Conservation (phyloP, 257 asterid species). For the Solanum megistacrolobum region DNA sequence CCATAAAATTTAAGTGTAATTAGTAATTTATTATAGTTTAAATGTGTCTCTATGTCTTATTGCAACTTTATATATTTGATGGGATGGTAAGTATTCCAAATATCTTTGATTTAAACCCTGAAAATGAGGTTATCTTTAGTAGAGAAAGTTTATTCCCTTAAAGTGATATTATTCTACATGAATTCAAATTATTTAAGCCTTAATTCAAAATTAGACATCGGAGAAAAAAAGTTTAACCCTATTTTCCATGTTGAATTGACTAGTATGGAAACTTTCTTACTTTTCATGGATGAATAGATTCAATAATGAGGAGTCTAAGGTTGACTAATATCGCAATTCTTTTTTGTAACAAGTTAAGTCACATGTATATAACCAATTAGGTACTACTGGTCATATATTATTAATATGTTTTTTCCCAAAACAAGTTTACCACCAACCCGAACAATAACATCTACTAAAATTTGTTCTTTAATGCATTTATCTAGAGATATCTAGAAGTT, state of each 20-base stretch:
- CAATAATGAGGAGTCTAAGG: not conserved
- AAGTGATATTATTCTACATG: not conserved
- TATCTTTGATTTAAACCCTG: accelerated
- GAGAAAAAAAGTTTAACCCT: not conserved
- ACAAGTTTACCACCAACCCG: not conserved
- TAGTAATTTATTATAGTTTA: too few species aligned
- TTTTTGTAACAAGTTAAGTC: not conserved
- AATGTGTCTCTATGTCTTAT: not conserved
- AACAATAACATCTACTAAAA: too few species aligned
- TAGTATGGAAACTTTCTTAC: not conserved
- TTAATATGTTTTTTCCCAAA: not conserved
- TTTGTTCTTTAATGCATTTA: not conserved
- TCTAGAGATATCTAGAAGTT: too few species aligned
- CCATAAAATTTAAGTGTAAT: too few species aligned
- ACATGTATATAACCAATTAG: not conserved
- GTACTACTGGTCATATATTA: not conserved
- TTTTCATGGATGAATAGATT: not conserved
- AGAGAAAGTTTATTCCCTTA: too few species aligned
- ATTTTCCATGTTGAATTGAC: not conserved
- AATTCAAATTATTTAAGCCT: not conserved
- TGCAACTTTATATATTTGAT: not conserved
- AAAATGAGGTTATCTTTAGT: not conserved
- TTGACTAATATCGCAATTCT: not conserved
- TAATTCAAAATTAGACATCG: not conserved
- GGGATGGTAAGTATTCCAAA: not conserved